Evolutionary conservation across 2,329 filamentous ascomycete genomes (phyloP).

Genomic region (Pestalotiopsis sp.): DNA sequence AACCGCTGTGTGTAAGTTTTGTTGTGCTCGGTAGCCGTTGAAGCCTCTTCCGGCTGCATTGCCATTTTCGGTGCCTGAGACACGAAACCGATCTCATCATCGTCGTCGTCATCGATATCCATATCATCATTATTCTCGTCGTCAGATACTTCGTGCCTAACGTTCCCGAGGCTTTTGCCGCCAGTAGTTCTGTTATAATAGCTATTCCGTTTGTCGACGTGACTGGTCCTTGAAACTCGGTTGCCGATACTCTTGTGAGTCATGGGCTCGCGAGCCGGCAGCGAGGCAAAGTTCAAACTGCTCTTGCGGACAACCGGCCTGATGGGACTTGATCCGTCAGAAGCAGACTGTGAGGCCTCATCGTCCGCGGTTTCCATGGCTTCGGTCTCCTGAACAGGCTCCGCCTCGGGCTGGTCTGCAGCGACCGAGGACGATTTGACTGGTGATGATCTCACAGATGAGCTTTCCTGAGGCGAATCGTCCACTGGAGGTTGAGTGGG

Average conservation of each 20-base stretch:
- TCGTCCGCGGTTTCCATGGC: constrained; percentile 27
- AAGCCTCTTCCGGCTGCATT: constrained; percentile 43
- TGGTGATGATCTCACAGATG: constrained; percentile 15
- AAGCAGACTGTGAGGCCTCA: constrained; percentile 50
- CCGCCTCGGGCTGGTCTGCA: background rate
- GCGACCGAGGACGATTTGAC: constrained; percentile 12
- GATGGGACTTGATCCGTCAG: constrained; percentile 72
- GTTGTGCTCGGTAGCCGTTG: constrained; percentile 63
- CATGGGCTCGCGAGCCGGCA: constrained; percentile 88
- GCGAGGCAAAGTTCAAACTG: constrained; percentile 89
- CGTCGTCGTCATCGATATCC: constrained; percentile 44
- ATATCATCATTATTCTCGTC: constrained; percentile 45
- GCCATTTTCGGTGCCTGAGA: constrained; percentile 14
- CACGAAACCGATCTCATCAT: constrained; percentile 31
- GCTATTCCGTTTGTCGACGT: constrained; percentile 73
- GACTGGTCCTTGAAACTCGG: constrained; percentile 73
- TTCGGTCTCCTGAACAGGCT: constrained; percentile 17
- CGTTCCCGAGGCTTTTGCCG: constrained; percentile 67
- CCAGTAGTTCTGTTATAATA: constrained; percentile 73
- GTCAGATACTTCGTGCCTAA: constrained; percentile 38
- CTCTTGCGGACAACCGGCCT: constrained; percentile 84
- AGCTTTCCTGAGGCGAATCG: constrained; percentile 13
- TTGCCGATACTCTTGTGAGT: constrained; percentile 81
- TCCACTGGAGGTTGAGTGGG: constrained; percentile 15
- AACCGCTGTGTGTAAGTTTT: constrained; percentile 93